phyloP scores from a whole-genome alignment of 805 yeast genomes.

The Citeromyces nyonsensis region DNA sequence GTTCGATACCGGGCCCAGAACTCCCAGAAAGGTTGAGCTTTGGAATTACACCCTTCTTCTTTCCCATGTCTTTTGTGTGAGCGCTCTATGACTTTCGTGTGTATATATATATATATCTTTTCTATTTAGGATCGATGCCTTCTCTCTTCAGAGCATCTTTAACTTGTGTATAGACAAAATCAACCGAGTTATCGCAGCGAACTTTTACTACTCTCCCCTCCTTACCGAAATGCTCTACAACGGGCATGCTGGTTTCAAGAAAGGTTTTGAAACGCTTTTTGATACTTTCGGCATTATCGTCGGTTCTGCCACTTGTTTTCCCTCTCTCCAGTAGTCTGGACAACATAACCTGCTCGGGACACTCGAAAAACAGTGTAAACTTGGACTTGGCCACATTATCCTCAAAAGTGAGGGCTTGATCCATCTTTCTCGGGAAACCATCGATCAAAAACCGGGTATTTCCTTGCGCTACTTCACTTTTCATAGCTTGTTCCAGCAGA shows the following conservation, averaged over 20 bases:
- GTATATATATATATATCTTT: background rate
- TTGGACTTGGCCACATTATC: conserved; percentile 54
- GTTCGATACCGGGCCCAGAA: no score
- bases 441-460: conserved; percentile 65
- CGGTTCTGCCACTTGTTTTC: conserved; percentile 86
- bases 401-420: conserved; percentile 92
- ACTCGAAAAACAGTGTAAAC: conserved; percentile 63
- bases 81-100: background rate
- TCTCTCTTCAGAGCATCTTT: conserved; percentile 42
- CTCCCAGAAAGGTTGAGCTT: no score
- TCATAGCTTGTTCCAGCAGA: conserved; percentile 66
- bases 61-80: background rate
- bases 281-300: conserved; percentile 86
- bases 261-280: conserved; percentile 80
- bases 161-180: conserved; percentile 59
- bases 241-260: conserved; percentile 85
- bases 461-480: conserved; percentile 30
- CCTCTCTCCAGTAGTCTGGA: conserved; percentile 79
- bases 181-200: conserved; percentile 68
- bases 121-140: conserved; percentile 7
- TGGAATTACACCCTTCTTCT: no score
- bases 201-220: conserved; percentile 66
- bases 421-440: conserved; percentile 98
- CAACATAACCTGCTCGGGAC: conserved; percentile 76
- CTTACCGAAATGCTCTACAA: conserved; percentile 66